Evolutionary conservation across 371 early-diverging fungal species (phyloP), one percentile per base, ranked within the genome.

Genomic region (Mucor mucedo): DNA sequence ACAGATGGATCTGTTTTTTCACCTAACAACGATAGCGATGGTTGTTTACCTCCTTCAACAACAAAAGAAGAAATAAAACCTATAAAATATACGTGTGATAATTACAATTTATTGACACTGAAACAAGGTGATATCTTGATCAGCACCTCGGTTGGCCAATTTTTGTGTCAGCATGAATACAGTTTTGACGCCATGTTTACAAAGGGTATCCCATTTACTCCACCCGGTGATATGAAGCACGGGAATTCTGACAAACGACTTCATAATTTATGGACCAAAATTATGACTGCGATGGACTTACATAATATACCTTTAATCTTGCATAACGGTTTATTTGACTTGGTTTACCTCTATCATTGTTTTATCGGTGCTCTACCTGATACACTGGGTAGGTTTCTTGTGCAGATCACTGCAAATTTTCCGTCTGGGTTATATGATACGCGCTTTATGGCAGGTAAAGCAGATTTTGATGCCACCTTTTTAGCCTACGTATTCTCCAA

Each of bases 301-400:
- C 69, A 74, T 5, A 71, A 69, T 4, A 78, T 85, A 4, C 91
- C 92, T 1, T 62, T 96, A 9, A 84, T 95, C 5, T 79, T 95
- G 0, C 98, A 98, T 80, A 96, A 97, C 71, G 98, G 97, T 0
- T 75, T 96, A 27, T 79, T 94, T 35, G 98, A 98, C 67, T 69
- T 96, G 14, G 82, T 95, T 73, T 96, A 93, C 70, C 52, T 98
- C 3, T 96, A 97, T 71, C 87, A 93, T 63, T 76, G 88, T 32
- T 92, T 98, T 66, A 90, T 91, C 64, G 89, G 90, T 0, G 71
- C 69, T 14, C 73, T 96, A 29, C 98, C 98, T 0, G 66, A 72
- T 7, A 71, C 78, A 4, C 69, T 95, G 38, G 71, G 77, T n/a
- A 77, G 79, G 0, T 95, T 96, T 68, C 69, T 89, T 0, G 84